Evolutionary conservation across 495 filamentous ascomycete species (phyloP).

Genomic region (Aspergillus ostianus): DNA sequence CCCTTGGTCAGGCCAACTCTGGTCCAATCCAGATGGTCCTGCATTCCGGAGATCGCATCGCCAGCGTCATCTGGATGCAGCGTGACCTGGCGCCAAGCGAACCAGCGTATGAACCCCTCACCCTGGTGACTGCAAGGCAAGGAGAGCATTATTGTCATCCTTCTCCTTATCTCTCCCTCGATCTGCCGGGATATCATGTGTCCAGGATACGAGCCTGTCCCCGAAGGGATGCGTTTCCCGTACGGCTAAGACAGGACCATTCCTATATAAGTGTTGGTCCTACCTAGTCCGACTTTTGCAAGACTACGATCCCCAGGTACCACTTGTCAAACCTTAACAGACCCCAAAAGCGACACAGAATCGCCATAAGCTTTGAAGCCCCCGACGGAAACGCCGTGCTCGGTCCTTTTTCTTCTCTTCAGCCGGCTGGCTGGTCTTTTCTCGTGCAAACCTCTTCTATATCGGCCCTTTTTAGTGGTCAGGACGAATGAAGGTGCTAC

Average conservation of each 20-base stretch:
- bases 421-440: background rate
- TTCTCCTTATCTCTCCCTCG: background rate
- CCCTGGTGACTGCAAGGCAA: background rate
- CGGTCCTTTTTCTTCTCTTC: background rate
- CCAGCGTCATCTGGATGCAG: constrained; percentile 2
- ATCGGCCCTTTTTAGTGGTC: background rate
- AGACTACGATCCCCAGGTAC: background rate
- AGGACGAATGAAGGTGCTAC: background rate
- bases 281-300: background rate
- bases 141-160: background rate
- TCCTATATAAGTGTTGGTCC: background rate
- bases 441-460: background rate
- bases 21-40: background rate
- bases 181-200: background rate
- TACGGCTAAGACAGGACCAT: background rate
- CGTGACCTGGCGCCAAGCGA: constrained; percentile 17
- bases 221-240: background rate
- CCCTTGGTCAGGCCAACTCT: background rate
- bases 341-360: background rate
- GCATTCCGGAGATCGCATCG: constrained; percentile 5
- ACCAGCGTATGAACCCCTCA: constrained; percentile 14
- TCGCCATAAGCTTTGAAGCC: background rate
- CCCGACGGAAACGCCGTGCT: background rate
- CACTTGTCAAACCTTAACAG: background rate
- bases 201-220: background rate